Percentiles rank a stretch among this genome's conserved stretches.
Evolutionary conservation across 129 eudicot species (phyloP).

Genomic region (Tagetes erecta): DNA sequence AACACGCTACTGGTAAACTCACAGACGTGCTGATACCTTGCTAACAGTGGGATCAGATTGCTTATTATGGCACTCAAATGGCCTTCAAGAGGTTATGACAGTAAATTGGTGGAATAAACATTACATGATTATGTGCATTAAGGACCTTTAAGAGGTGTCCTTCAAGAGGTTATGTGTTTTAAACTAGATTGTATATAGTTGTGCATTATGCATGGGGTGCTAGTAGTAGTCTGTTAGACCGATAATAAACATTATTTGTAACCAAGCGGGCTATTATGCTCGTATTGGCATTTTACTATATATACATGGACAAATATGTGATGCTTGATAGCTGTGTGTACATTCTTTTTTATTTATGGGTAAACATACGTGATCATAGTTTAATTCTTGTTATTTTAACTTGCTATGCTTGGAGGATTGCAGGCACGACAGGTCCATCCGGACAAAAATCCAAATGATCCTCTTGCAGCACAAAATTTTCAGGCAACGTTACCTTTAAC

Average conservation of each 20-base stretch:
- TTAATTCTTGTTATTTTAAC: constrained; percentile 13
- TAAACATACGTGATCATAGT: background rate
- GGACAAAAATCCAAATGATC: constrained; percentile 94
- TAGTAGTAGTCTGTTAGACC: background rate
- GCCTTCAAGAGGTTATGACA: too few relatives aligned
- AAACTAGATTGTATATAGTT: background rate
- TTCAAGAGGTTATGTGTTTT: background rate
- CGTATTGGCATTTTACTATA: background rate
- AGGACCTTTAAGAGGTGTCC: too few relatives aligned
- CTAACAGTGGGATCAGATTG: too few relatives aligned
- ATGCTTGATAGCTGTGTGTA: background rate
- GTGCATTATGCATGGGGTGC: background rate
- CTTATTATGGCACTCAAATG: too few relatives aligned
- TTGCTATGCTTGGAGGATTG: constrained; percentile 35
- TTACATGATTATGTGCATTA: too few relatives aligned
- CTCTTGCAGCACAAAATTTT: constrained; percentile 91
- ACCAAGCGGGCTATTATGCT: background rate
- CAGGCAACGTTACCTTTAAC: constrained; percentile 53
- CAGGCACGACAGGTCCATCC: constrained; percentile 99
- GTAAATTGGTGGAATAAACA: too few relatives aligned
- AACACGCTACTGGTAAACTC: too few relatives aligned
- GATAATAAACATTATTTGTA: background rate
- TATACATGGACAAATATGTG: background rate
- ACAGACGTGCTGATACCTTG: too few relatives aligned
- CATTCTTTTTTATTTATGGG: constrained; percentile 13